Percentiles rank a stretch among this genome's conserved stretches.
These are phyloP conservation scores for Beauveria pseudobassiana DNA, from an alignment of 2,329 filamentous ascomycete species.

Conservation along the genomic window DNA sequence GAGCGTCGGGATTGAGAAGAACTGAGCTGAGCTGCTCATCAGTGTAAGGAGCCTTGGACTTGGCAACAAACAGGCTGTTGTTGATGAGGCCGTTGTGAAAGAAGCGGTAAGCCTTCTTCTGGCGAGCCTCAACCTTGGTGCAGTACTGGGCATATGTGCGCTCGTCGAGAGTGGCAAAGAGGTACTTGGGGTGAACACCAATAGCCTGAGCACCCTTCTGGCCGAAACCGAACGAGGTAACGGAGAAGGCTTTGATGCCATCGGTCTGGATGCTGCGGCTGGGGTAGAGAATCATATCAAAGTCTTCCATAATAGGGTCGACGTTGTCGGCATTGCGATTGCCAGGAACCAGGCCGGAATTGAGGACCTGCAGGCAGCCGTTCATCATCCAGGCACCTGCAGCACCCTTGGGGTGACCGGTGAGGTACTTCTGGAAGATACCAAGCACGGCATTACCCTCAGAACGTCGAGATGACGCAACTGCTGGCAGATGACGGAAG, in stretches of 20 bases:
- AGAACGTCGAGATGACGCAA: conserved; percentile 83
- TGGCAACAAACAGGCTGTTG: conserved; percentile 95
- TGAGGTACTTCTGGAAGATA: conserved; percentile 99
- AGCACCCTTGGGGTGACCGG: conserved; percentile 97
- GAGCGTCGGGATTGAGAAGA: conserved; percentile 88
- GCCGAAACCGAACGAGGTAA: conserved; percentile 98
- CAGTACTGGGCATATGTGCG: conserved; percentile 75
- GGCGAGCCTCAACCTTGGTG: conserved; percentile 79
- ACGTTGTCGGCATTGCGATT: conserved; percentile 98
- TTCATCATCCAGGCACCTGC: conserved; percentile 99
- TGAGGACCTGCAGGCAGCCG: conserved; percentile 90
- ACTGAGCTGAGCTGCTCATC: conserved; percentile 81
- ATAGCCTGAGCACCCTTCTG: conserved; percentile 98
- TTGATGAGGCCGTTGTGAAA: conserved; percentile 98
- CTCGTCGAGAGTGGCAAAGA: conserved; percentile 90
- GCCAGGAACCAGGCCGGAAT: conserved; percentile 86
- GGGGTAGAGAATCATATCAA: conserved; percentile 95
- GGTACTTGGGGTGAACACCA: conserved; percentile 92
- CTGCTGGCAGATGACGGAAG: conserved; percentile 93
- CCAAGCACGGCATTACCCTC: conserved; percentile 95
- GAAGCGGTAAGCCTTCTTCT: conserved; percentile 98
- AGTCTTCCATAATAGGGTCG: conserved; percentile 93
- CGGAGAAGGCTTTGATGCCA: conserved; percentile 95
- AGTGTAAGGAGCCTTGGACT: conserved; percentile 82
- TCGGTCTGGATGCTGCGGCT: conserved; percentile 94